Base-by-base conservation (phyloP, 345 rosid genomes). In the Citrus inodora region DNA sequence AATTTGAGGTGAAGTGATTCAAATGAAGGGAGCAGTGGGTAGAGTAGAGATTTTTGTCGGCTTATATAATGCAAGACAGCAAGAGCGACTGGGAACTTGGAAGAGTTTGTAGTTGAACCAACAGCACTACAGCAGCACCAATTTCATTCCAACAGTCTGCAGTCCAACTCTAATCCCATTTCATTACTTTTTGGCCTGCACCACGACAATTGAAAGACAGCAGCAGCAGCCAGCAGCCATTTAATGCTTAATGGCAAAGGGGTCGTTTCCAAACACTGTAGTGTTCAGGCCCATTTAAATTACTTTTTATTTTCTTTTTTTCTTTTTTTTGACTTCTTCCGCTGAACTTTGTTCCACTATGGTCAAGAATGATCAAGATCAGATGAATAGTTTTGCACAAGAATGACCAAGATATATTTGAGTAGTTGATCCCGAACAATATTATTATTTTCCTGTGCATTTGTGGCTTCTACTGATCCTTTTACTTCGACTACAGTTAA, bases 241-340 rank as follows among this genome's bases (percentile, higher is more conserved):
- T 75, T 69, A 79, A 67, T 79, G 78, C 67, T 17, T 38, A 8
- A 46, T 70, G 65, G 77, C 78, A 76, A 76, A 72, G 76, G 37
- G 77, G 71, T 71, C 2, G 60, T 48, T 27, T 38, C 68, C 40
- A 38, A n/a, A 71, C 58, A 9, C 32, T 13, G 21, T 4, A 30
- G 22, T 3, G 59, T 30, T 14, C 51, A 46, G 51, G 5, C 5
- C 51, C 51, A 1, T 42, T 42, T 69, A 17, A 42, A 53, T 24
- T 6, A 17, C 21, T 16, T 70, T 37, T 8, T 0, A 1, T 6
- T 35, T 66, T 9, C 2, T 27, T 27, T n/a, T 22, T 27, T 11
- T 28, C 4, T 14, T 30, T 14, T 22, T 2, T 25, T 69, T 5
- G 4, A 3, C 17, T 46, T 13, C 14, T 11, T 13, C 58, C 0